Conservation (phyloP, 1,284 basidiomycete species). For the Ceratobasidium sp. region DNA sequence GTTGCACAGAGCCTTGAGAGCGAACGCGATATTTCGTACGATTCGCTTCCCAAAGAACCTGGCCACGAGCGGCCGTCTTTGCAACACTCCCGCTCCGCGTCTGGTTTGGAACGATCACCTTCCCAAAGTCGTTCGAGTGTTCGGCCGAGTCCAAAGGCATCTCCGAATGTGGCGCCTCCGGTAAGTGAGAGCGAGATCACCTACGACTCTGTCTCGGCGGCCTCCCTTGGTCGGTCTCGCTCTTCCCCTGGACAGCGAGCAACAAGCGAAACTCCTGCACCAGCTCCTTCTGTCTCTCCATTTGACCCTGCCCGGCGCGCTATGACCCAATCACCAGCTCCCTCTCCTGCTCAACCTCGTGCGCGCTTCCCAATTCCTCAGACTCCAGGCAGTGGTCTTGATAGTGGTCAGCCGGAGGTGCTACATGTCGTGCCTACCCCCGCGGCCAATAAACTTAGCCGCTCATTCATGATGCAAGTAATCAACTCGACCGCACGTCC, state of each 20-base stretch:
- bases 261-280: conserved; percentile 11
- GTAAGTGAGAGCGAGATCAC: conserved; percentile 43
- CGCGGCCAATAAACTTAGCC: conserved; percentile 28
- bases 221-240: conserved; percentile 19
- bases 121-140: conserved; percentile 33
- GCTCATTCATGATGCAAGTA: conserved; percentile 43
- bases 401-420: neutral
- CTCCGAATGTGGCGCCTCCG: conserved; percentile 23
- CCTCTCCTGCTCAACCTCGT: conserved; percentile 25
- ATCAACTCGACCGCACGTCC: conserved; percentile 37
- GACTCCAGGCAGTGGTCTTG: conserved; percentile 34
- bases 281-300: neutral
- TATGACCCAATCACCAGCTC: conserved; percentile 26
- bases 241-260: conserved; percentile 27
- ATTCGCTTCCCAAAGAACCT: conserved; percentile 36
- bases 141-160: conserved; percentile 32
- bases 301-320: conserved; percentile 17
- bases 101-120: conserved; percentile 18
- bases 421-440: conserved; percentile 8
- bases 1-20: conserved; percentile 24
- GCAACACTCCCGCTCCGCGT: conserved; percentile 9
- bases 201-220: conserved; percentile 34
- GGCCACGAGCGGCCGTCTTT: conserved; percentile 13
- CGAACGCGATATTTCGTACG: conserved; percentile 42
- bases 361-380: conserved; percentile 35